Evolutionary conservation across 2,329 filamentous ascomycete genomes (phyloP).

Genomic region (Sphaceloma murrayae): DNA sequence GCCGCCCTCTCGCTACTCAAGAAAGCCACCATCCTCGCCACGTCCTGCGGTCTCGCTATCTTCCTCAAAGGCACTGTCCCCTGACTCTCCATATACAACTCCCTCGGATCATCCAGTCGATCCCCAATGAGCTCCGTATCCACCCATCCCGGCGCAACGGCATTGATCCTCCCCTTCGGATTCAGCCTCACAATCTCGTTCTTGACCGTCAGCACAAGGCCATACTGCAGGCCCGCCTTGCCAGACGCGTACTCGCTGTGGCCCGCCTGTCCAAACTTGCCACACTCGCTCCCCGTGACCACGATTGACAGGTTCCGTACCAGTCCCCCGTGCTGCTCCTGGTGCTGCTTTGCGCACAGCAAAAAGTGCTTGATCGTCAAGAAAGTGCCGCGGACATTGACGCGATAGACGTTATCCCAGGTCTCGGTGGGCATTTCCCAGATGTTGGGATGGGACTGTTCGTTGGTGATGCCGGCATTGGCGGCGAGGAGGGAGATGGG

Average conservation of each 20-base stretch:
- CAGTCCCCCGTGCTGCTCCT: slow-evolving; percentile 31
- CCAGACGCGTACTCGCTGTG: slow-evolving; percentile 44
- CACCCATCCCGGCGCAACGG: slow-evolving; percentile 42
- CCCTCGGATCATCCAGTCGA: slow-evolving; percentile 40
- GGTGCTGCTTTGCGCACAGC: slow-evolving; percentile 32
- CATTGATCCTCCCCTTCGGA: slow-evolving; percentile 43
- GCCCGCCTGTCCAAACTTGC: slow-evolving; percentile 42
- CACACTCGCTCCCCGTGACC: slow-evolving; percentile 45
- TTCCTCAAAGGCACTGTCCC: slow-evolving; percentile 41
- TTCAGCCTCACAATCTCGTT: slow-evolving; percentile 47
- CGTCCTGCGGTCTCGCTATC: slow-evolving; percentile 41
- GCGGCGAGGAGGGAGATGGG: slow-evolving; percentile 45
- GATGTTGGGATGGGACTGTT: slow-evolving; percentile 40
- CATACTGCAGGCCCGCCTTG: slow-evolving; percentile 45
- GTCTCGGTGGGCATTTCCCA: slow-evolving; percentile 44
- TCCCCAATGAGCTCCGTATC: slow-evolving; percentile 41
- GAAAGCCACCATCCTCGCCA: slow-evolving; percentile 42
- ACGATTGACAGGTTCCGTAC: slow-evolving; percentile 44
- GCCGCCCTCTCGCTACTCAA: slow-evolving; percentile 43
- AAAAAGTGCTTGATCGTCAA: slow-evolving; percentile 49
- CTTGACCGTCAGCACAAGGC: slow-evolving; percentile 44
- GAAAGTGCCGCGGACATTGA: slow-evolving; percentile 45
- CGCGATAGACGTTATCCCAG: slow-evolving; percentile 44
- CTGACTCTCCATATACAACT: slow-evolving; percentile 43
- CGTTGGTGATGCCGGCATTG: slow-evolving; percentile 45